Conservation (phyloP, 2,329 filamentous ascomycete species). For the Xylaria polymorpha region DNA sequence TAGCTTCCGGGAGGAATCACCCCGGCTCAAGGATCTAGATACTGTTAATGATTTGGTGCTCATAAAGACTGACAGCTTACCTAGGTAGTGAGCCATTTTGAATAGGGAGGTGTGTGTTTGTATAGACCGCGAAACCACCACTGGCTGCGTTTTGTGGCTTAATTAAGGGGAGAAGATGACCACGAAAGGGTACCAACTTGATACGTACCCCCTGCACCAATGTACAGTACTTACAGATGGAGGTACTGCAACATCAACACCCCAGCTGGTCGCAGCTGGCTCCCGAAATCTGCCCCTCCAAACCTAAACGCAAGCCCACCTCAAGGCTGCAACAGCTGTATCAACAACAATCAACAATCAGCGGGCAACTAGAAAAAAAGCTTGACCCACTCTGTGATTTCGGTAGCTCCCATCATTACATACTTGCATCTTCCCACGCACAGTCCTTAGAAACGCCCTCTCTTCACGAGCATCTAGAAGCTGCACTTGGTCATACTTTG, state of each 20-base stretch:
- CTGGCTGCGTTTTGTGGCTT: neutral
- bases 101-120: neutral
- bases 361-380: conserved; percentile 28
- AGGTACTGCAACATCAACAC: too few species aligned
- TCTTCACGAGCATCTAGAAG: conserved; percentile 3
- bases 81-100: too few species aligned
- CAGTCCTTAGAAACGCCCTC: neutral
- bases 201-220: too few species aligned
- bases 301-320: neutral
- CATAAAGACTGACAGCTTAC: neutral
- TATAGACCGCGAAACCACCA: neutral
- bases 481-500: neutral
- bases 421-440: conserved; percentile 9
- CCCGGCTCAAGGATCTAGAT: neutral
- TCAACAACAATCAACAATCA: conserved; percentile 10
- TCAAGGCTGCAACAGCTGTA: conserved; percentile 2
- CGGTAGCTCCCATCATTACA: conserved; percentile 37
- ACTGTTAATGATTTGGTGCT: neutral
- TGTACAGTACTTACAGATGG: too few species aligned
- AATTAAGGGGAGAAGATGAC: too few species aligned
- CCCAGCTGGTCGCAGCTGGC: neutral
- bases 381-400: conserved; percentile 27
- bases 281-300: conserved; percentile 6
- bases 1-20: neutral
- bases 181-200: too few species aligned